Evolutionary conservation across 129 eudicot species (phyloP), one percentile per base, ranked within the genome.

Genomic region (Lonicera japonica): DNA sequence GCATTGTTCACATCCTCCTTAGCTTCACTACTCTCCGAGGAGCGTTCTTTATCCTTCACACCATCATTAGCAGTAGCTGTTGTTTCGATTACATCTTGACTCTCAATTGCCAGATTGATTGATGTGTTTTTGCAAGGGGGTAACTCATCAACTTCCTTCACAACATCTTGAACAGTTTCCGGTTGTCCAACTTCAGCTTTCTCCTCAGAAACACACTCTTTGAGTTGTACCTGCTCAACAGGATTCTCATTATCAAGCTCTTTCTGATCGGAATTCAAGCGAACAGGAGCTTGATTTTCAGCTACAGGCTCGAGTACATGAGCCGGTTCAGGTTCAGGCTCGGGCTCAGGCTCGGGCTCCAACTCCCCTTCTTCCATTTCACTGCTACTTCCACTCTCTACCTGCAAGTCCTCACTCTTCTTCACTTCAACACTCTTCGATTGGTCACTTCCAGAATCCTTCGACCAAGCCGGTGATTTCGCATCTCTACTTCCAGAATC

Each of bases 321-420:
- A 29, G 67, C 74, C 4, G 78, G 77, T 21, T 73, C 77, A 55
- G 77, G 57, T 25, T 72, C 70, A 5, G 80, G 84, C 56, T 90
- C 95, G 54, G 97, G 97, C 19, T 72, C 70, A 5, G 80, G 86
- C 59, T 90, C 97, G 54, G 97, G 97, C 62, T 90, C 94, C 60
- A 94, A 81, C 68, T 94, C 99, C 18, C 99, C 99, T 77, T 94
- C 99, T 79, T 94, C 99, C 65, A 85, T 78, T 71, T 94, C 99
- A 70, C 86, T 82, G 29, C 78, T 80, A 60, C 72, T 77, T 14
- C 77, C 91, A 70, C 89, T 85, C 70, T 85, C 92, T 8, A 71
- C 83, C 0, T 65, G 78, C 70, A 74, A 21, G 64, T 85, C 85
- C 50, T 78, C 96, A 70, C 70, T 74, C 69, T 83, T 88, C 82